Evolutionary conservation across 768 basidiomycete species (phyloP).

Genomic region (Boletus pseudo-olivaceus): DNA sequence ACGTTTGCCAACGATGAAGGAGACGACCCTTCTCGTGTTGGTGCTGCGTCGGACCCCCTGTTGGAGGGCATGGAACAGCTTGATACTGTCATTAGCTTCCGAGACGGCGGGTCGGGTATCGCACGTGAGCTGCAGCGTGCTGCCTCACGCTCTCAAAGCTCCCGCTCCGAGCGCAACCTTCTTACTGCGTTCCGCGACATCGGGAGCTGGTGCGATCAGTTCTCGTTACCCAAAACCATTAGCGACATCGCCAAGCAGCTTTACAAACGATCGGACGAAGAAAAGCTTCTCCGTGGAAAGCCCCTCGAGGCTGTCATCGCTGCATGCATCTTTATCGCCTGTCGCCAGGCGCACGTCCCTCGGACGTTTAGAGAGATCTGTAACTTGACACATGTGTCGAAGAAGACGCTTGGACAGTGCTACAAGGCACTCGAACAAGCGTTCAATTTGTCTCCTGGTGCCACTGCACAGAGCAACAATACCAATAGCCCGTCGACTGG

Average conservation of each 20-base stretch:
- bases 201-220: slow-evolving; percentile 91
- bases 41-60: slow-evolving; percentile 89
- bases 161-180: slow-evolving; percentile 81
- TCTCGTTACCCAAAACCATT: slow-evolving; percentile 90
- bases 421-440: slow-evolving; percentile 86
- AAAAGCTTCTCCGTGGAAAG: slow-evolving; percentile 88
- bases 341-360: slow-evolving; percentile 91
- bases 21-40: slow-evolving; percentile 99
- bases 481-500: slow-evolving; percentile 49
- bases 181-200: slow-evolving; percentile 90
- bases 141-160: slow-evolving; percentile 72
- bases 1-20: slow-evolving; percentile 99
- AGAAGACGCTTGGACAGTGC: slow-evolving; percentile 93
- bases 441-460: slow-evolving; percentile 84
- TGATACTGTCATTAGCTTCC: slow-evolving; percentile 92
- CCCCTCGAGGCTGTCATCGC: slow-evolving; percentile 91
- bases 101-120: slow-evolving; percentile 91
- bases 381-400: slow-evolving; percentile 88
- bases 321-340: slow-evolving; percentile 97
- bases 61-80: slow-evolving; percentile 94
- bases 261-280: slow-evolving; percentile 96
- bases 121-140: slow-evolving; percentile 92
- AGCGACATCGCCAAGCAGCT: slow-evolving; percentile 96
- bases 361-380: slow-evolving; percentile 96
- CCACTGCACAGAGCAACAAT: slow-evolving; percentile 50